Conservation (phyloP, 192 early-diverging fungal genomes). For the Funneliformis geosporum region DNA sequence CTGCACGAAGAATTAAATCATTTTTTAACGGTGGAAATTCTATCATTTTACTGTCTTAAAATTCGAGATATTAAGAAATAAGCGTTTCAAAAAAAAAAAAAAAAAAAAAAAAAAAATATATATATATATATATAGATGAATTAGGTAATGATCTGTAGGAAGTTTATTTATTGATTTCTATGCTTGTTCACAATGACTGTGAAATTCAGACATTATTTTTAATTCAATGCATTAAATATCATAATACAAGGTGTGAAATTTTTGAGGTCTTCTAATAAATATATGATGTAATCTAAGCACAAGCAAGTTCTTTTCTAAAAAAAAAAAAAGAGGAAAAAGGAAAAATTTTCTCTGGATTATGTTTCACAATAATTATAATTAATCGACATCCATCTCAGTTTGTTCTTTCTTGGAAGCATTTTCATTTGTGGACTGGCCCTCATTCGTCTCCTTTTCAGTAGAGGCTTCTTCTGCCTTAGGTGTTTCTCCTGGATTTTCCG, state of each 20-base stretch:
- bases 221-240: too few species aligned
- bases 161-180: too few species aligned
- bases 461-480: not conserved
- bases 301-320: not conserved
- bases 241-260: too few species aligned
- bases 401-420: not conserved
- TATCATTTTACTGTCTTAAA: too few species aligned
- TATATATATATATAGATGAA: too few species aligned
- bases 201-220: too few species aligned
- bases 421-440: not conserved
- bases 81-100: not conserved
- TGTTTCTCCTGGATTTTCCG: not conserved
- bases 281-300: not conserved
- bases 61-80: not conserved
- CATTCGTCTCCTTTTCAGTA: not conserved
- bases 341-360: too few species aligned
- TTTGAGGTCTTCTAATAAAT: too few species aligned
- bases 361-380: not conserved
- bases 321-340: too few species aligned
- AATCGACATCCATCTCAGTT: not conserved
- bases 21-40: conserved; percentile 86
- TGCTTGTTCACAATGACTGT: too few species aligned
- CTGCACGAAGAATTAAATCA: conserved; percentile 86
- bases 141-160: too few species aligned
- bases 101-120: not conserved